Conservation (phyloP, 176 grass and related monocot genomes). For the Oryza meyeriana region DNA sequence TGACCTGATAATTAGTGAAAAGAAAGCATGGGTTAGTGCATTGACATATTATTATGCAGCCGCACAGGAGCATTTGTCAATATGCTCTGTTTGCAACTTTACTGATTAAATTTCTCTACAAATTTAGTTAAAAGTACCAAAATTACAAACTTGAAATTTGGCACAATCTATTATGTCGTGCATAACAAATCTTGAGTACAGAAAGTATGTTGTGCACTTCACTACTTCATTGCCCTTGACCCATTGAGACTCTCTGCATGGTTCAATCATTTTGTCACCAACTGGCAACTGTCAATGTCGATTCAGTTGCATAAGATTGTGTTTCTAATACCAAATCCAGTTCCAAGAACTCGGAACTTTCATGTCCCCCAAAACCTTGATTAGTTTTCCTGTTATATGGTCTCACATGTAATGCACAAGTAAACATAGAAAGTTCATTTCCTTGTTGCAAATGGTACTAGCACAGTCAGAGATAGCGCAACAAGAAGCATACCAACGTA, state of each 20-base stretch:
- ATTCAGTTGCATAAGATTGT: neutral
- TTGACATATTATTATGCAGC: constrained; percentile 19
- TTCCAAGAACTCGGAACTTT: neutral
- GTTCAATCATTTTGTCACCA: neutral
- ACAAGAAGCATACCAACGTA: neutral
- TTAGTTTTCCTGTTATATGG: constrained; percentile 9
- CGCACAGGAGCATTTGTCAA: neutral
- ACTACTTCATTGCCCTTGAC: constrained; percentile 9
- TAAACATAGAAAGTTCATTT: neutral
- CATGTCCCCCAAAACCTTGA: neutral
- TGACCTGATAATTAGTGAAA: constrained; percentile 89
- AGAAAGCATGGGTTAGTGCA: constrained; percentile 83
- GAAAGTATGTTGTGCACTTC: neutral
- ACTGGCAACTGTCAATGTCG: neutral
- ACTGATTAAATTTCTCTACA: neutral
- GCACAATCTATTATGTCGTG: neutral
- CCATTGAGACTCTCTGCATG: neutral
- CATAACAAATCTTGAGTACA: neutral
- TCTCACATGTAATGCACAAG: neutral
- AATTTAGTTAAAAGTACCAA: neutral
- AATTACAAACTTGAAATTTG: neutral
- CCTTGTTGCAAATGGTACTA: neutral
- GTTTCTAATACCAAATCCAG: neutral
- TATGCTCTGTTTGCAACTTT: neutral
- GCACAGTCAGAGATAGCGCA: neutral